Evolutionary conservation across 108 stramenopile species (phyloP).

Genomic region (Pseudonitzschia pungens): DNA sequence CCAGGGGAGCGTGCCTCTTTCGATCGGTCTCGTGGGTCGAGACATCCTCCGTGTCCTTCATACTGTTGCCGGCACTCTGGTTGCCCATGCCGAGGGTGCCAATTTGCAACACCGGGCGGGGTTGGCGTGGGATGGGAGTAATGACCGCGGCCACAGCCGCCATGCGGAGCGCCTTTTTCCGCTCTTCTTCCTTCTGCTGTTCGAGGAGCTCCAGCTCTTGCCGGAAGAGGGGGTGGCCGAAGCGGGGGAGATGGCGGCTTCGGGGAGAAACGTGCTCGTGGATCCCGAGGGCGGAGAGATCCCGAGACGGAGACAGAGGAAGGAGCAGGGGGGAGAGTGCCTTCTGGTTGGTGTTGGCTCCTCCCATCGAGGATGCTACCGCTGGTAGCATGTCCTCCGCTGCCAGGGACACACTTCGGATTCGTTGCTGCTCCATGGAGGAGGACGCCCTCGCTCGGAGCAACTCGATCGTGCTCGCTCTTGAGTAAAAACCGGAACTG

Average conservation of each 20-base stretch:
- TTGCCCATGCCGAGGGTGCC: not conserved
- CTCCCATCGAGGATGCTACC: not conserved
- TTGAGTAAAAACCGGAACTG: not conserved
- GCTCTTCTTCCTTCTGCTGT: not conserved
- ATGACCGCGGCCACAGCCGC: not conserved
- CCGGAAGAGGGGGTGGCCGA: not conserved
- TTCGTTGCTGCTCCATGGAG: not conserved
- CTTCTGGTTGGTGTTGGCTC: not conserved
- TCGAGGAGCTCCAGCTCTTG: not conserved
- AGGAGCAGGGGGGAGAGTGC: conserved; percentile 3
- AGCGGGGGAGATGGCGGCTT: conserved; percentile 3
- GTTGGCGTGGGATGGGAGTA: not conserved
- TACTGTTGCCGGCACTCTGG: not conserved
- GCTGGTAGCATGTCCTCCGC: not conserved
- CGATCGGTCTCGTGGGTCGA: not conserved
- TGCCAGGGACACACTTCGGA: not conserved
- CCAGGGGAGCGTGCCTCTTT: not conserved
- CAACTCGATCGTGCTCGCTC: not conserved
- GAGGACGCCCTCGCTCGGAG: not conserved
- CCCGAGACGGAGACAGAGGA: conserved; percentile 4
- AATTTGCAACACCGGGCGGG: not conserved
- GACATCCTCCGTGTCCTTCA: not conserved
- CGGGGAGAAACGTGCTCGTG: not conserved
- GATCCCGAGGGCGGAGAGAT: not conserved
- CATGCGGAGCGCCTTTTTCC: not conserved